Percentiles rank a stretch among this genome's conserved stretches.
These are phyloP conservation scores for Kodamaea leandrae DNA, from an alignment of 805 yeast genomes.

Conservation along the genomic window DNA sequence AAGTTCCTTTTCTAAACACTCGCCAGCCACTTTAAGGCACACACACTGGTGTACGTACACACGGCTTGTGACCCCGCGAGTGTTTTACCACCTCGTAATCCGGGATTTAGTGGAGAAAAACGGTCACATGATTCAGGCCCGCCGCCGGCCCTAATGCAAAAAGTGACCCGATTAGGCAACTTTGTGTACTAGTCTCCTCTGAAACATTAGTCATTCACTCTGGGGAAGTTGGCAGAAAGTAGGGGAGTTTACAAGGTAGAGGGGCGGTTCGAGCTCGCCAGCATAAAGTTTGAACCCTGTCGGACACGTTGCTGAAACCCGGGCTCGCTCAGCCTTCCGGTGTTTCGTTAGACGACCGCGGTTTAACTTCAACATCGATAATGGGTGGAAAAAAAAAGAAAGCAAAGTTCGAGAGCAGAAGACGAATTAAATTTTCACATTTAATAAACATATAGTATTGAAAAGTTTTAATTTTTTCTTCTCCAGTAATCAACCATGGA, in stretches of 20 bases:
- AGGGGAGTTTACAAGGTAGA: no score
- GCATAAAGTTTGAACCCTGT: no score
- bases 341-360: no score
- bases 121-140: neutral
- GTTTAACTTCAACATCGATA: no score
- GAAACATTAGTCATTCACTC: neutral
- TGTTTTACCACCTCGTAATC: no score
- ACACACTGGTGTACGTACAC: neutral
- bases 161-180: neutral
- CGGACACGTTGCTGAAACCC: no score
- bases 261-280: no score
- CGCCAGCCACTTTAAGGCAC: no score
- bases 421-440: slow-evolving; percentile 10
- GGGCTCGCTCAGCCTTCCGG: no score
- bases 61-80: neutral
- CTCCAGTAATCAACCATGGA: slow-evolving; percentile 54
- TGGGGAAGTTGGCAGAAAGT: no score
- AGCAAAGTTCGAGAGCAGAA: neutral
- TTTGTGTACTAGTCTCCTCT: neutral
- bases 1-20: no score
- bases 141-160: neutral
- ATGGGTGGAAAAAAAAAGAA: neutral
- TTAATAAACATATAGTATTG: slow-evolving; percentile 1
- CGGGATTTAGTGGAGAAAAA: no score
- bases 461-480: slow-evolving; percentile 5